Conservation (phyloP, 2,329 filamentous ascomycete species). For the Endothia cerciana region DNA sequence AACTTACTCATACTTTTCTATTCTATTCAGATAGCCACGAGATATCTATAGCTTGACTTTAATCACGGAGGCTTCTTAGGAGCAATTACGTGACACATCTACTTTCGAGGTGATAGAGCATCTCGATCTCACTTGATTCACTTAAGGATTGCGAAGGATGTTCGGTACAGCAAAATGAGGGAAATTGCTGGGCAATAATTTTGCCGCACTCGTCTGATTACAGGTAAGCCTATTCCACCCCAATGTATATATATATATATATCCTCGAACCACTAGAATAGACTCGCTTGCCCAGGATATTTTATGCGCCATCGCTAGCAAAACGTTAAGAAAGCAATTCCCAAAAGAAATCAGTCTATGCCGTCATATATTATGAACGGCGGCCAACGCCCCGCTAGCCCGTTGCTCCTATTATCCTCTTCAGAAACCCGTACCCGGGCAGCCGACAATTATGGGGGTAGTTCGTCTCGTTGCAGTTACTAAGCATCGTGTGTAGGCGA, state of each 20-base stretch:
- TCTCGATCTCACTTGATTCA: not conserved
- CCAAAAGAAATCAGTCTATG: conserved; percentile 24
- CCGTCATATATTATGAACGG: conserved; percentile 20
- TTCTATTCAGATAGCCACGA: not conserved
- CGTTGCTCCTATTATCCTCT: not conserved
- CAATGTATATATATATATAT: no score
- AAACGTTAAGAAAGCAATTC: conserved; percentile 16
- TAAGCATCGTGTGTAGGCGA: conserved; percentile 1
- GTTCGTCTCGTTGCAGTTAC: not conserved
- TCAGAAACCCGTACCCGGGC: not conserved
- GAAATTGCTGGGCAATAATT: not conserved
- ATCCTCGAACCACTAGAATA: not conserved
- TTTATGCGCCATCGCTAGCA: conserved; percentile 30
- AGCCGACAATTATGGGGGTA: not conserved
- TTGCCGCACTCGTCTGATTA: not conserved
- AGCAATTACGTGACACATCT: not conserved
- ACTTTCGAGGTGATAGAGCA: not conserved
- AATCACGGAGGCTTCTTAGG: not conserved
- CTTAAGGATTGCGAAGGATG: not conserved
- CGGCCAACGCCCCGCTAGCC: conserved; percentile 1
- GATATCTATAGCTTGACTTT: not conserved
- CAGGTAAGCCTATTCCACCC: not conserved
- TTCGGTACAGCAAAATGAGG: not conserved
- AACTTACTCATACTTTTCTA: not conserved
- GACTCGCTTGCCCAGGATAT: conserved; percentile 2